Base-by-base conservation (phyloP, 176 grass and related monocot species). In the Luzula sylvatica region DNA sequence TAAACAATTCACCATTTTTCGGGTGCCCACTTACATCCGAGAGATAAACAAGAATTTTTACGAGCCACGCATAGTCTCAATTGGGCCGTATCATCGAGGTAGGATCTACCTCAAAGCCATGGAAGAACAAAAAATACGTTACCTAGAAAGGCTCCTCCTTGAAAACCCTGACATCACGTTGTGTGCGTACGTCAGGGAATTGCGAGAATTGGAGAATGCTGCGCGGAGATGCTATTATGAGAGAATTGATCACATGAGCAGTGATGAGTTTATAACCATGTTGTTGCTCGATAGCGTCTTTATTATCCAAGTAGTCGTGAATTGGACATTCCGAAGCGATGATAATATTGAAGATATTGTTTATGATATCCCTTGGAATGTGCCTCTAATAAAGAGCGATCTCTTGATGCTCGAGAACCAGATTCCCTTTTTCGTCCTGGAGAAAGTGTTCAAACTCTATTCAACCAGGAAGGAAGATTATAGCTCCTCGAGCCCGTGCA, bases 331-430 rank as follows among this genome's bases (percentile, higher is more conserved):
- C 28, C 42, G 15, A 7, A 23, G 24, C 11, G 15, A 29, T 29
- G 58, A 63, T 43, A 46, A 17, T 29, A 3, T 63, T n/a, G n/a
- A n/a, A 15, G 58, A 63, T 63, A 63, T 48, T 19, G 8, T 63
- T 29, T 12, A 11, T 3, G 42, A 28, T 30, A 26, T 47, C 58
- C 26, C 23, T 8, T 63, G 58, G 58, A 63, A 63, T 29, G 13
- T 63, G 42, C 58, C 58, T 63, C 58, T 63, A 41, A 63, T 63
- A 47, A 63, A 63, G 7, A 47, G 21, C 6, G 58, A 63, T 23
- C 42, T 63, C 40, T 8, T 63, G 41, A 63, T 63, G 58, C 58
- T 63, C 8, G 58, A 63, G 22, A 63, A 63, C 15, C 58, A 63
- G 58, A 47, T 63, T 23, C 58, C 58, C 5, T 63, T 48, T 16